phyloP scores from a whole-genome alignment of 169 alveolate species.

The Condylostoma magnum region DNA sequence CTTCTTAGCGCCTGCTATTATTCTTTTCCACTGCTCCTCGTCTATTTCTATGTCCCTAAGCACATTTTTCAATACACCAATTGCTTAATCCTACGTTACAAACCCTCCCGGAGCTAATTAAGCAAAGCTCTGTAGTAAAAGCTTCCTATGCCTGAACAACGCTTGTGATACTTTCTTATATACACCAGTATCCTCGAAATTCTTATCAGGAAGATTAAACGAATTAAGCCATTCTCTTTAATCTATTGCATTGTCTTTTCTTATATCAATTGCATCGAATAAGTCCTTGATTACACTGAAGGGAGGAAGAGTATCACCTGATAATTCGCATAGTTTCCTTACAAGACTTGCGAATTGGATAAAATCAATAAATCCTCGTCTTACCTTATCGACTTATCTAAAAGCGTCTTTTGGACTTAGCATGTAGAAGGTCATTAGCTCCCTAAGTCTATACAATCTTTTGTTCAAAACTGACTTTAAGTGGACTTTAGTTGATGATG shows the following conservation, averaged over 20 bases:
- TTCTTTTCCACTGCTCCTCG: slow-evolving; percentile 11
- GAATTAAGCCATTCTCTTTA: slow-evolving; percentile 81
- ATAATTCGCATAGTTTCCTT: slow-evolving; percentile 47
- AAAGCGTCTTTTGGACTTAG: slow-evolving; percentile 76
- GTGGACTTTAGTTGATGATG: slow-evolving; percentile 50
- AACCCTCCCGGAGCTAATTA: neutral
- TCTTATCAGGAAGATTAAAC: slow-evolving; percentile 53
- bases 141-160: slow-evolving; percentile 6
- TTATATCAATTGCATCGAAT: slow-evolving; percentile 78
- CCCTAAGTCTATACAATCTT: slow-evolving; percentile 59
- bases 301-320: slow-evolving; percentile 62
- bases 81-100: neutral
- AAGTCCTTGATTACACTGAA: slow-evolving; percentile 78
- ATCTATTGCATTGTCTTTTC: slow-evolving; percentile 82
- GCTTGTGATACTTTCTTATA: slow-evolving; percentile 8
- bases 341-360: neutral
- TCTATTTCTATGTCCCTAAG: neutral
- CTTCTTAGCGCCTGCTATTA: slow-evolving; percentile 9
- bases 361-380: slow-evolving; percentile 6
- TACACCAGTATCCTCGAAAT: slow-evolving; percentile 32
- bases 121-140: neutral
- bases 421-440: slow-evolving; percentile 57
- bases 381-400: slow-evolving; percentile 21
- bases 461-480: slow-evolving; percentile 52
- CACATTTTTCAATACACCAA: neutral